Conservation (phyloP, 2,329 filamentous ascomycete species). For the Talaromyces sp. region DNA sequence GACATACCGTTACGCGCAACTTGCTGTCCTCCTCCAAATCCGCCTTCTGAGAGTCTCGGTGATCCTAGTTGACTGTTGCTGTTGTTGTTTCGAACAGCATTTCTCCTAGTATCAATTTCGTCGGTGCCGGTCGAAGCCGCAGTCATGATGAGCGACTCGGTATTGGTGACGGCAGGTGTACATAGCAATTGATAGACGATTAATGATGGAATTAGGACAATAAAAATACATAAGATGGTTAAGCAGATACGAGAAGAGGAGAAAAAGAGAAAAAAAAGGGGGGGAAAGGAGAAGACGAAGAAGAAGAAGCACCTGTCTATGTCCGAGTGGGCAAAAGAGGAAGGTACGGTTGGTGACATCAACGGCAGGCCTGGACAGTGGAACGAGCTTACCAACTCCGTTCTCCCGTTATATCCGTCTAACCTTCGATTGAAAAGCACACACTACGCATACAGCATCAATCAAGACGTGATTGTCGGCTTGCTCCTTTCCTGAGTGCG, state of each 20-base stretch:
- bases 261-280: not conserved
- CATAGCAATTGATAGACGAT: constrained; percentile 7
- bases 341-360: not conserved
- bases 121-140: constrained; percentile 27
- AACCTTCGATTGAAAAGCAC: not conserved
- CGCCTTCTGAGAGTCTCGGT: constrained; percentile 19
- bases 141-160: constrained; percentile 24
- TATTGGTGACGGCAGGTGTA: constrained; percentile 4
- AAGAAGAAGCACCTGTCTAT: not conserved
- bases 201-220: not conserved
- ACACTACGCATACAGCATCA: no score
- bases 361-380: constrained; percentile 1
- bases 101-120: constrained; percentile 16
- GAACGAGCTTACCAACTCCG: not conserved
- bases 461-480: no score
- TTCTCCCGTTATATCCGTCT: not conserved
- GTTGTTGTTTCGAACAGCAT: constrained; percentile 1
- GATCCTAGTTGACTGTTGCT: constrained; percentile 22
- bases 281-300: not conserved
- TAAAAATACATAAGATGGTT: not conserved
- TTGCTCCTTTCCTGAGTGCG: not conserved
- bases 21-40: not conserved
- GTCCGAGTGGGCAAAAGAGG: not conserved
- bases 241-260: not conserved
- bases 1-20: constrained; percentile 9